Conservation (phyloP, 129 eudicot genomes). For the Tagetes patula region DNA sequence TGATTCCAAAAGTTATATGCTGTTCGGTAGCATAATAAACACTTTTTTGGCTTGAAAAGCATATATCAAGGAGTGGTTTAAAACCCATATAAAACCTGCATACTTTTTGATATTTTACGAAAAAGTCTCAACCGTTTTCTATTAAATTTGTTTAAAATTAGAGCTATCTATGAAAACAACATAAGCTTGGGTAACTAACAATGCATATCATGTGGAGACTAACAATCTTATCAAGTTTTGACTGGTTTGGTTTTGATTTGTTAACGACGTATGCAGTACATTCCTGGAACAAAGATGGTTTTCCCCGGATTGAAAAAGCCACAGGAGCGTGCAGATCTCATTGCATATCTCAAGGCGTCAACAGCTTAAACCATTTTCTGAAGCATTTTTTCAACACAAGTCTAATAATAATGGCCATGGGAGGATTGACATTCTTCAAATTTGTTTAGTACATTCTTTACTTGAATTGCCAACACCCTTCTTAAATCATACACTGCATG, state of each 20-base stretch:
- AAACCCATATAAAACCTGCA: not conserved
- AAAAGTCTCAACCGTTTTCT: no score
- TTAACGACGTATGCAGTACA: slow-evolving; percentile 38
- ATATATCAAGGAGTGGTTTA: not conserved
- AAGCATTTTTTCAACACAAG: slow-evolving; percentile 20
- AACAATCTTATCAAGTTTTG: not conserved
- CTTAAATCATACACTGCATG: not conserved
- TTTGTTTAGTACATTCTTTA: not conserved
- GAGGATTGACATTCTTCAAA: slow-evolving; percentile 9
- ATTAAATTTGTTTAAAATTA: not conserved
- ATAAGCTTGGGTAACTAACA: not conserved
- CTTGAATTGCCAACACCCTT: not conserved
- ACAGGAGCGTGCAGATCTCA: slow-evolving; percentile 61
- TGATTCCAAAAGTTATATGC: not conserved
- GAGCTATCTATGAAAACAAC: not conserved
- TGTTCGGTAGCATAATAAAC: not conserved
- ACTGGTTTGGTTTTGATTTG: not conserved
- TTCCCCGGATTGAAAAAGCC: slow-evolving; percentile 80
- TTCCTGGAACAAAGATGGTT: slow-evolving; percentile 77
- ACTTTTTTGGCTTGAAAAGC: not conserved
- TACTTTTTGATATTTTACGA: not conserved
- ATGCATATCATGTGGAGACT: not conserved
- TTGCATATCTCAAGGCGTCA: slow-evolving; percentile 55
- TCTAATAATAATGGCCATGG: slow-evolving; percentile 2
- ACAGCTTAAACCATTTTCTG: slow-evolving; percentile 29